Conservation (phyloP, 2,329 filamentous ascomycete genomes). For the Talaromyces sp. region DNA sequence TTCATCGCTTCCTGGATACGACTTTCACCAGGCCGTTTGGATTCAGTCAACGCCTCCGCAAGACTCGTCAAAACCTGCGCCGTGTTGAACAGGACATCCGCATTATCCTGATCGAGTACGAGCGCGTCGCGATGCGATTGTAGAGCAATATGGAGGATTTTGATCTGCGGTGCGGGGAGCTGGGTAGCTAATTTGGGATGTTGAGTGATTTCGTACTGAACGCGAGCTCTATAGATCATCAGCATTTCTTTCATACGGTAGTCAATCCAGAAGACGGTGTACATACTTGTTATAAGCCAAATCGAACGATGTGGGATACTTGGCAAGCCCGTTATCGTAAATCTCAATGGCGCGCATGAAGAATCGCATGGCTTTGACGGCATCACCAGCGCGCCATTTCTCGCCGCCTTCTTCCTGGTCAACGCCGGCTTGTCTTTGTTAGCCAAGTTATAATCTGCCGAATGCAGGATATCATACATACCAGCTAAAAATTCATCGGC, state of each 20-base stretch:
- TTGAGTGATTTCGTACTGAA: conserved; percentile 68
- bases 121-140: conserved; percentile 63
- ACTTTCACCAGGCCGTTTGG: conserved; percentile 45
- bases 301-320: conserved; percentile 63
- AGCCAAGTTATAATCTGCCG: background rate
- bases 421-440: conserved; percentile 52
- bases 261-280: background rate
- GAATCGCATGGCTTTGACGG: conserved; percentile 59
- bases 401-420: conserved; percentile 68
- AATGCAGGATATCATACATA: conserved; percentile 26
- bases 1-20: conserved; percentile 48
- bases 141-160: conserved; percentile 59
- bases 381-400: conserved; percentile 71
- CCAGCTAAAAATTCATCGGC: conserved; percentile 66
- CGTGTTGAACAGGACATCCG: conserved; percentile 69
- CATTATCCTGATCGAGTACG: conserved; percentile 58
- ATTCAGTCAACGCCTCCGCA: conserved; percentile 58
- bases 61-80: conserved; percentile 66
- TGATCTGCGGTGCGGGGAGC: conserved; percentile 52
- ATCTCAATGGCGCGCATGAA: conserved; percentile 62
- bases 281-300: conserved; percentile 71
- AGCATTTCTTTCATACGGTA: background rate
- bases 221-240: conserved; percentile 53
- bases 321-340: conserved; percentile 62
- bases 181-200: conserved; percentile 60